Percentiles rank a stretch among this genome's conserved stretches.
Evolutionary conservation across 2,329 filamentous ascomycete genomes (phyloP).

Genomic region (Verticillium klebahnii): DNA sequence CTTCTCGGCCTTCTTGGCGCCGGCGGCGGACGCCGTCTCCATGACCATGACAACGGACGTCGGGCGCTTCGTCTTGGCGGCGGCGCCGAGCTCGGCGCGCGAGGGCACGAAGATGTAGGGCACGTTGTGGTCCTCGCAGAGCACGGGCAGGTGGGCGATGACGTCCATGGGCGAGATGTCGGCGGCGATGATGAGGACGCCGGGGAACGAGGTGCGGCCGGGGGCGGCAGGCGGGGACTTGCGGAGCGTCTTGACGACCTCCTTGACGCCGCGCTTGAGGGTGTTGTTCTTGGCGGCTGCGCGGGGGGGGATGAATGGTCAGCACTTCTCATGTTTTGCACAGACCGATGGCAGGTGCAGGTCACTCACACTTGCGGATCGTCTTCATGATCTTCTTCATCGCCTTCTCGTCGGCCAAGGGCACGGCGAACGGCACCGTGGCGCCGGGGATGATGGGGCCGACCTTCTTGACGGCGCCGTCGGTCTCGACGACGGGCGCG

Average conservation of each 20-base stretch:
- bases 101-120: slow-evolving; percentile 94
- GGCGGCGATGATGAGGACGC: slow-evolving; percentile 86
- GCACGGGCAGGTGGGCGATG: slow-evolving; percentile 94
- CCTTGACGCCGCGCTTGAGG: slow-evolving; percentile 96
- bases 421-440: slow-evolving; percentile 79
- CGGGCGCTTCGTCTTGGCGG: slow-evolving; percentile 90
- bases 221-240: slow-evolving; percentile 75
- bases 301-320: background rate
- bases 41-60: slow-evolving; percentile 93
- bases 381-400: slow-evolving; percentile 58
- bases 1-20: slow-evolving; percentile 38
- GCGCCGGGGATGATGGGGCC: slow-evolving; percentile 45
- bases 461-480: slow-evolving; percentile 38
- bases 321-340: background rate
- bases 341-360: background rate
- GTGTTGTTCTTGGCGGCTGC: slow-evolving; percentile 91
- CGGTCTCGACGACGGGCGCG: slow-evolving; percentile 33
- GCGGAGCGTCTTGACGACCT: slow-evolving; percentile 96
- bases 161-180: slow-evolving; percentile 99
- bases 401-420: slow-evolving; percentile 74
- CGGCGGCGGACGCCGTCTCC: slow-evolving; percentile 48
- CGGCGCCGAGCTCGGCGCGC: slow-evolving; percentile 88
- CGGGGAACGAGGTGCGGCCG: slow-evolving; percentile 58
- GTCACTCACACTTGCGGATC: slow-evolving; percentile 47
- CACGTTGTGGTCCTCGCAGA: slow-evolving; percentile 97